phyloP scores from a whole-genome alignment of 2,329 filamentous ascomycete species.

The Balansia obtecta region DNA sequence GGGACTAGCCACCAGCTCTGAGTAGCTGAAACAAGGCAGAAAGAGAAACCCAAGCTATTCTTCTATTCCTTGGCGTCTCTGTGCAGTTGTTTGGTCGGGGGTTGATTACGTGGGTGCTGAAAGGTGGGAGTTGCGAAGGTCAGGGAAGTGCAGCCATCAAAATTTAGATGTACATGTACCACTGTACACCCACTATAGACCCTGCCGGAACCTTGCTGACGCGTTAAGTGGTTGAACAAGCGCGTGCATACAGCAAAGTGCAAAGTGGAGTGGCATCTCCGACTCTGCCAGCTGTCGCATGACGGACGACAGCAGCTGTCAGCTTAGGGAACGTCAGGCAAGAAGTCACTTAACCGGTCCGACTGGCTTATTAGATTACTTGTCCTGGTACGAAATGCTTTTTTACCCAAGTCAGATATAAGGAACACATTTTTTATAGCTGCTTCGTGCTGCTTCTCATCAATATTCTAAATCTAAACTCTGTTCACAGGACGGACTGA shows the following conservation, averaged over 20 bases:
- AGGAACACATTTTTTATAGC: too few relatives aligned
- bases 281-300: too few relatives aligned
- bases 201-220: neutral
- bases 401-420: too few relatives aligned
- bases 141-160: neutral
- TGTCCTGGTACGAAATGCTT: too few relatives aligned
- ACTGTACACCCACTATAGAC: too few relatives aligned
- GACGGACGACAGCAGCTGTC: too few relatives aligned
- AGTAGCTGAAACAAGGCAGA: neutral
- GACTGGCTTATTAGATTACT: too few relatives aligned
- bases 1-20: neutral
- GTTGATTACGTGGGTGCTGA: neutral
- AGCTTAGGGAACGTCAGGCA: too few relatives aligned
- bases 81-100: neutral
- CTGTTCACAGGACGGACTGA: too few relatives aligned
- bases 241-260: neutral
- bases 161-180: neutral
- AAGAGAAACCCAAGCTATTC: neutral
- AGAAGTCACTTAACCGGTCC: too few relatives aligned
- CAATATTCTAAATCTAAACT: too few relatives aligned
- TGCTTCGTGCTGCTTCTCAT: too few relatives aligned
- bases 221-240: neutral
- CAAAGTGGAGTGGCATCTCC: neutral
- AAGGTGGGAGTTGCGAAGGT: neutral
- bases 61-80: neutral